phyloP scores from a whole-genome alignment of 108 stramenopile genomes.

The Bacterosira constricta region DNA sequence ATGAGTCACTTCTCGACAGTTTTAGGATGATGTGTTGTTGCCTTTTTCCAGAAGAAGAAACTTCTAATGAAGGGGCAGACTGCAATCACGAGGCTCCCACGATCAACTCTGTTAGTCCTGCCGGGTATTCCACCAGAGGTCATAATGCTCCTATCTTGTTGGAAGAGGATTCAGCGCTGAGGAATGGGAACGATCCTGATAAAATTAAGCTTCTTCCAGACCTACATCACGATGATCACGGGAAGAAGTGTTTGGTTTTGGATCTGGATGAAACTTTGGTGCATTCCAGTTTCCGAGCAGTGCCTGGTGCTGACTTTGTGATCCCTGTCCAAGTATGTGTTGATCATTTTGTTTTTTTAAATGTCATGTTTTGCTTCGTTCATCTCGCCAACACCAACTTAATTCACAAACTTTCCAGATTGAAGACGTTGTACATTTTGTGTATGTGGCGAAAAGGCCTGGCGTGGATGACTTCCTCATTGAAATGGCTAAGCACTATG shows the following conservation, averaged over 20 bases:
- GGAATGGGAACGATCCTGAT: constrained; percentile 32
- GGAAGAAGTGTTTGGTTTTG: constrained; percentile 92
- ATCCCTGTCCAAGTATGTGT: constrained; percentile 92
- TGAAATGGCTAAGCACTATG: constrained; percentile 93
- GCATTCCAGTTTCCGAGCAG: constrained; percentile 95
- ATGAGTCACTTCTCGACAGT: constrained; percentile 79
- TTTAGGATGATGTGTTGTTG: constrained; percentile 87
- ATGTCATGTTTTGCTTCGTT: background rate
- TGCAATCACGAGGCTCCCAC: background rate
- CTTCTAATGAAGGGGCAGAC: background rate
- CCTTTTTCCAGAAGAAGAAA: constrained; percentile 58
- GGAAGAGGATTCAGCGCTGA: constrained; percentile 38
- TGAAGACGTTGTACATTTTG: constrained; percentile 94
- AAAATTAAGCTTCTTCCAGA: constrained; percentile 58
- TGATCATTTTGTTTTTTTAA: background rate
- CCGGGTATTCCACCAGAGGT: constrained; percentile 33
- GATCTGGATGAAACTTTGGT: constrained; percentile 99
- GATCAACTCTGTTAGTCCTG: constrained; percentile 2
- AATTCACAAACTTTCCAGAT: constrained; percentile 66
- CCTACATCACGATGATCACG: constrained; percentile 71
- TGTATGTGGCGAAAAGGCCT: constrained; percentile 96
- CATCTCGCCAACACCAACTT: background rate
- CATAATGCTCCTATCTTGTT: constrained; percentile 34
- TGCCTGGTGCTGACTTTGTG: constrained; percentile 93
- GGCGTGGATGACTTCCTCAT: constrained; percentile 95